Conservation (phyloP, 2,329 filamentous ascomycete species). For the Fusarium sp. region DNA sequence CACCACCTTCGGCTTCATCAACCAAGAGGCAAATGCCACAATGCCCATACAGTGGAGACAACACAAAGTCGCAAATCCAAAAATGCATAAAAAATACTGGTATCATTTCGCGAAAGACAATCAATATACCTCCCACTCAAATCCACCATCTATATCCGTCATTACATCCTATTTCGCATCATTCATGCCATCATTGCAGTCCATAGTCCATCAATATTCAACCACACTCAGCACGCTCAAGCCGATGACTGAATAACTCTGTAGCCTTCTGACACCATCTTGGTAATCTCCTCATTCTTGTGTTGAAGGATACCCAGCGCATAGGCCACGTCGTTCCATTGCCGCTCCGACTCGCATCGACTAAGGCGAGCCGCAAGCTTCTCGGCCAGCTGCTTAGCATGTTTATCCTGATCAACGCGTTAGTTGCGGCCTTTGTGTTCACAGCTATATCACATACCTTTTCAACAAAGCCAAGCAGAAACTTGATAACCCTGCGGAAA, state of each 20-base stretch:
- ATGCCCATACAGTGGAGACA: constrained; percentile 21
- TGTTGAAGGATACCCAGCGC: constrained; percentile 89
- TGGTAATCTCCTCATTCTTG: constrained; percentile 90
- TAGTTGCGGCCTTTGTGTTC: constrained; percentile 16
- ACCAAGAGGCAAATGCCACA: not conserved
- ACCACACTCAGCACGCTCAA: constrained; percentile 48
- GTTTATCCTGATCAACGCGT: constrained; percentile 78
- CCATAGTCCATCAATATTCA: constrained; percentile 16
- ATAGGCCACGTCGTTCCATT: constrained; percentile 98
- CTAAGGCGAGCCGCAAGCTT: constrained; percentile 89
- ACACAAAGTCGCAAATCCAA: constrained; percentile 24
- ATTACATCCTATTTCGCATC: constrained; percentile 35
- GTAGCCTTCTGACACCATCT: constrained; percentile 80
- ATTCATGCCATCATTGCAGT: constrained; percentile 41
- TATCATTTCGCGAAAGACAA: constrained; percentile 34
- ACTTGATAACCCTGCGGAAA: constrained; percentile 87
- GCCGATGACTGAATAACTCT: constrained; percentile 73
- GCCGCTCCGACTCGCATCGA: constrained; percentile 89
- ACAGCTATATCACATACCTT: constrained; percentile 71
- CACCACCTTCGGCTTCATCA: not conserved
- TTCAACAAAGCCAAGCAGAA: constrained; percentile 94
- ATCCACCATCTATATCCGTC: constrained; percentile 39
- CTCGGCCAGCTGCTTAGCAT: constrained; percentile 91
- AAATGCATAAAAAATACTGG: constrained; percentile 29
- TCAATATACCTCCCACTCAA: constrained; percentile 13